Percentiles rank a stretch among this genome's conserved stretches.
These are phyloP conservation scores for Trichoderma aggressivum DNA, from an alignment of 2,329 filamentous ascomycete genomes.

Conservation along the genomic window DNA sequence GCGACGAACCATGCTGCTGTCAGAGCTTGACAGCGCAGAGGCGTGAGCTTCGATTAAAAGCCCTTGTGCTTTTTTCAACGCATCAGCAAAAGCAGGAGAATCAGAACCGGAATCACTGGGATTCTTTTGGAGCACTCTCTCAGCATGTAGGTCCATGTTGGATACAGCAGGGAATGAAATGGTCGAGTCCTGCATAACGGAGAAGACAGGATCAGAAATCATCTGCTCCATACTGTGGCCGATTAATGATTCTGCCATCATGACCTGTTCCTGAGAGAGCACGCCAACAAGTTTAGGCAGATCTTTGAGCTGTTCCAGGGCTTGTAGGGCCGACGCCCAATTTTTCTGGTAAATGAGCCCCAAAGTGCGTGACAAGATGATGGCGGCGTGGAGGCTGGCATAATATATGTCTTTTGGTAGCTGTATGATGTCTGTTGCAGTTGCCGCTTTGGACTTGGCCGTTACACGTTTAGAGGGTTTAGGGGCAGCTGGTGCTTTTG, in stretches of 20 bases:
- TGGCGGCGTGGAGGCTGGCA: conserved; percentile 35
- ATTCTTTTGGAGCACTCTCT: conserved; percentile 25
- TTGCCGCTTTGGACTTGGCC: conserved; percentile 24
- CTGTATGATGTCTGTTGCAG: conserved; percentile 20
- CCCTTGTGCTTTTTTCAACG: conserved; percentile 63
- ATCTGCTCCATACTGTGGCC: conserved; percentile 69
- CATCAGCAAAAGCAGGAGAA: conserved; percentile 51
- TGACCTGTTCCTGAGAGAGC: conserved; percentile 52
- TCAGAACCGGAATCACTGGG: conserved; percentile 29
- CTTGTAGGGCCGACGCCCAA: conserved; percentile 55
- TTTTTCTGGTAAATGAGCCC: conserved; percentile 49
- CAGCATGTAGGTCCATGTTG: conserved; percentile 29
- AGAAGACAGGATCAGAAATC: conserved; percentile 77
- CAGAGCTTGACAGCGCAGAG: conserved; percentile 49
- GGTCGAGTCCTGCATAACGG: conserved; percentile 86
- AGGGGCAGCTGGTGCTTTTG: conserved; percentile 12
- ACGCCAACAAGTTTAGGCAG: conserved; percentile 40
- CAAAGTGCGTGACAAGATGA: conserved; percentile 39
- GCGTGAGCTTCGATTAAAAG: conserved; percentile 62
- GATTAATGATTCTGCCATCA: conserved; percentile 65
- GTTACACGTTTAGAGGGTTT: not conserved
- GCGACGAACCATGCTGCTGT: conserved; percentile 59
- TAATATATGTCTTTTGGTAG: conserved; percentile 35
- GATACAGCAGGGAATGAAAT: conserved; percentile 76
- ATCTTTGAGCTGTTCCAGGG: conserved; percentile 50